Evolutionary conservation across 352 stramenopile genomes (phyloP), one percentile per base, ranked within the genome.

Genomic region (Globisporangium alternatum): DNA sequence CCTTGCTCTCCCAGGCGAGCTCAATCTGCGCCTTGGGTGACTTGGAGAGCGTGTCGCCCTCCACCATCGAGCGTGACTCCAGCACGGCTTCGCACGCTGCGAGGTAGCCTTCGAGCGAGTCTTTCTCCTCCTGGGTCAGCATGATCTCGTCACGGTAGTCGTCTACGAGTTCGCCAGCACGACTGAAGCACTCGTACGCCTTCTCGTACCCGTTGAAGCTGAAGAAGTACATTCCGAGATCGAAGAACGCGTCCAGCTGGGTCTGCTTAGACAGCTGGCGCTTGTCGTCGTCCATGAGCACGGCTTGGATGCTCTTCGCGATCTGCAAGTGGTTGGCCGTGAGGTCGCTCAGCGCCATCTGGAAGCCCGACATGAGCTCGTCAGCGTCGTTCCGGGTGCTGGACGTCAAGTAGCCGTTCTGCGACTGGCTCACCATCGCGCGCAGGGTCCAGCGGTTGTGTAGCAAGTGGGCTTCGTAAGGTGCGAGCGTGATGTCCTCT

Each of bases 401-500:
- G 28, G 74, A 81, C 21, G 81, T 90, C n/a, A 92, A 54, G 59
- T 88, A 90, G 9, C 81, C 80, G 52, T 76, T 92, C 66, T 89
- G 80, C 12, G 81, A 80, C 70, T 92, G 80, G 17, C 72, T 82
- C 51, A 89, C 80, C 41, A 92, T 74, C 33, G 81, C 75, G 31
- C 86, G 84, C 56, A 95, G 62, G 52, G 82, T 88, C 86, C 86
- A 95, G 31, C 86, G 86, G 28, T 88, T 83, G 67, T 90, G 83
- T 48, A 92, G 57, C 35, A 93, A 58, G 15, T 78, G 75, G 0
- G 83, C 83, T 25, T 90, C 78, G 17, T 75, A 78, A 4, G 80
- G 67, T 12, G 70, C 63, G 12, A 89, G 57, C 8, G 59, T n/a
- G 9, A 81, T 61, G 45, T 80, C 72, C 19, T 57, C 65, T 1